Base-by-base conservation (phyloP, 106 monocot genomes). In the Phalaenopsis equestris region DNA sequence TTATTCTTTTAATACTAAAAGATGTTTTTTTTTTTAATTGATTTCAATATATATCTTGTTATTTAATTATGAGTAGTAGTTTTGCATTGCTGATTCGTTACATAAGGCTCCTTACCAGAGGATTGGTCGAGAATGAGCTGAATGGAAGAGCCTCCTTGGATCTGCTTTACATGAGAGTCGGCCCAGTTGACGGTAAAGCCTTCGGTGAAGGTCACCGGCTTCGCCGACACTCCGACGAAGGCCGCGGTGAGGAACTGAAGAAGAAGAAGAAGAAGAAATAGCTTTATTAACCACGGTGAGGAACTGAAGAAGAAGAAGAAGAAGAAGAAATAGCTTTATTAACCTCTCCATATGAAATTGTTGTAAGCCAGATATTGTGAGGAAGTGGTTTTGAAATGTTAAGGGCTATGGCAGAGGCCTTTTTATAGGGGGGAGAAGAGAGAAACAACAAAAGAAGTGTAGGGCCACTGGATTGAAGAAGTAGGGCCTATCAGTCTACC, bases 81-180 rank as follows among this genome's bases (percentile, higher is more conserved):
- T 58, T 58, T 1, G 3, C n/a, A 64, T 23, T 64, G 11, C 8
- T 18, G 19, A 21, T 38, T 68, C 0, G 8, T 24, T 23, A 21
- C 8, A 8, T 61, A 61, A 5, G 61, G 7, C 24, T 65, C 6
- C n/a, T 23, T 65, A 87, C 87, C 88, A 8, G 88, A 78, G 68
- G 79, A 81, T 56, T 88, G 83, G 80, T 88, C 88, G 4, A 88
- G 67, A 49, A 19, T 75, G 42, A 88, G 86, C 42, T 88, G 88
- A 57, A 83, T 83, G 43, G 80, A 85, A 24, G 67, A 75, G 72
- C 86, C 88, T 0, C 83, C 83, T 56, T 86, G 52, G 12, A 52
- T 10, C 52, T 52, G 81, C 78, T 86, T 85, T 78, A 88, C 83
- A 77, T 88, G 88, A 56, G 81, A 82, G 15, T 41, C 36, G 56